Evolutionary conservation across 768 basidiomycete genomes (phyloP).

Genomic region (Exidia glandulosa): DNA sequence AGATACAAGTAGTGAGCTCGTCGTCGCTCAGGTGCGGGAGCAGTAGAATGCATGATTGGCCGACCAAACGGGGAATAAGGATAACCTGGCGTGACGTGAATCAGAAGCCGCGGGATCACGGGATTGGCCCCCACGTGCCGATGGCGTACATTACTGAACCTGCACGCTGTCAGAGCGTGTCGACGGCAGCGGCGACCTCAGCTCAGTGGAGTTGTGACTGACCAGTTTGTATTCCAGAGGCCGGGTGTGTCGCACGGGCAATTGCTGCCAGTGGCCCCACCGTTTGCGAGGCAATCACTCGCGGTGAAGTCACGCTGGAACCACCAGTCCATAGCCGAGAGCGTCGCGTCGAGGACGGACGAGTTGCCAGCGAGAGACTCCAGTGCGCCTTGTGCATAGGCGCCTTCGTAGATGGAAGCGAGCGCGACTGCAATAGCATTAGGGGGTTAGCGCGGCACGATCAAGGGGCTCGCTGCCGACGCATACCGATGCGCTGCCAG

Average conservation of each 20-base stretch:
- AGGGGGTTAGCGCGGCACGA: neutral
- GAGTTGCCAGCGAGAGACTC: slow-evolving; percentile 32
- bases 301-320: slow-evolving; percentile 48
- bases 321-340: slow-evolving; percentile 49
- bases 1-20: slow-evolving; percentile 34
- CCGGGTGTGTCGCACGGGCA: slow-evolving; percentile 48
- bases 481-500: slow-evolving; percentile 9
- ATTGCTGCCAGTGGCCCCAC: slow-evolving; percentile 28
- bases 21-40: slow-evolving; percentile 31
- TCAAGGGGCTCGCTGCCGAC: neutral
- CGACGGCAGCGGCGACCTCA: neutral
- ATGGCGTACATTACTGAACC: neutral
- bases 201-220: slow-evolving; percentile 34
- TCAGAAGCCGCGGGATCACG: neutral
- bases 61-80: slow-evolving; percentile 44
- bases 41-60: slow-evolving; percentile 47
- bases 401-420: slow-evolving; percentile 49
- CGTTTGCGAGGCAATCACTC: slow-evolving; percentile 40
- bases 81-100: slow-evolving; percentile 33
- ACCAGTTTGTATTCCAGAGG: slow-evolving; percentile 58
- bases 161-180: neutral
- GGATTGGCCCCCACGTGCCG: too few species aligned
- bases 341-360: slow-evolving; percentile 29
- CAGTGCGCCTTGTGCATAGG: slow-evolving; percentile 13
- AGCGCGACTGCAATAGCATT: slow-evolving; percentile 30